Percentiles rank a stretch among this genome's conserved stretches.
Evolutionary conservation across 768 basidiomycete species (phyloP).

Genomic region (Cystofilobasidium bisporidii): DNA sequence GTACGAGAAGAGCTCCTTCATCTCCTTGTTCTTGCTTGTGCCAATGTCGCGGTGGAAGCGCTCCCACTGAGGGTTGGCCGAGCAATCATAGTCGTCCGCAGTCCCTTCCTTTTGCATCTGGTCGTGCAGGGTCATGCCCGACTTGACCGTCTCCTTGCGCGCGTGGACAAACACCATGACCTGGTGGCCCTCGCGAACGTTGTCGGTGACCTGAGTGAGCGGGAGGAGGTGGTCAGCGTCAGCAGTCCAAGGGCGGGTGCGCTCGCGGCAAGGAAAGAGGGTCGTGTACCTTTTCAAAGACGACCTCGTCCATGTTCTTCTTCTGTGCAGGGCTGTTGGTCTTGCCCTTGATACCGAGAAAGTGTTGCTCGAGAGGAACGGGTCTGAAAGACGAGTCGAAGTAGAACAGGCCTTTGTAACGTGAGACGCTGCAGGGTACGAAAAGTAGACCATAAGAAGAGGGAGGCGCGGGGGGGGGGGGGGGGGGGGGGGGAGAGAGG

Average conservation of each 20-base stretch:
- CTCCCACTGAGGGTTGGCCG: slow-evolving; percentile 68
- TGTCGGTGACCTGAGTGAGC: slow-evolving; percentile 52
- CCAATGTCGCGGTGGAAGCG: slow-evolving; percentile 67
- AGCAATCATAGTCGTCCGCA: slow-evolving; percentile 66
- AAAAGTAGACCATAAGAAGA: neutral
- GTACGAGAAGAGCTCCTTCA: slow-evolving; percentile 82
- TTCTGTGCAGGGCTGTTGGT: slow-evolving; percentile 60
- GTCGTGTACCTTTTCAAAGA: slow-evolving; percentile 58
- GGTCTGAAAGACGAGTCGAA: slow-evolving; percentile 97
- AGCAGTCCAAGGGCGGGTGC: neutral
- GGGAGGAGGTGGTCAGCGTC: neutral
- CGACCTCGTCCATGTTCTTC: slow-evolving; percentile 76
- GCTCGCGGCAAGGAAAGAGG: neutral
- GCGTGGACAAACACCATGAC: slow-evolving; percentile 99
- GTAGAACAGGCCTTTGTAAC: slow-evolving; percentile 56
- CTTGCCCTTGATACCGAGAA: slow-evolving; percentile 86
- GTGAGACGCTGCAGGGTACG: slow-evolving; percentile 19
- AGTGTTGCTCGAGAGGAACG: slow-evolving; percentile 93
- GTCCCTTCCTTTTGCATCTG: slow-evolving; percentile 60
- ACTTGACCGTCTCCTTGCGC: slow-evolving; percentile 93
- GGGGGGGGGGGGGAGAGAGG: no score
- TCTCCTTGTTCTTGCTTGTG: slow-evolving; percentile 82
- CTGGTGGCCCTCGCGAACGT: slow-evolving; percentile 87
- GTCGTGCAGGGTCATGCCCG: slow-evolving; percentile 70
- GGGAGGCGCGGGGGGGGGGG: neutral